Conservation (phyloP, 2,329 filamentous ascomycete genomes). For the Penicillium sp. region DNA sequence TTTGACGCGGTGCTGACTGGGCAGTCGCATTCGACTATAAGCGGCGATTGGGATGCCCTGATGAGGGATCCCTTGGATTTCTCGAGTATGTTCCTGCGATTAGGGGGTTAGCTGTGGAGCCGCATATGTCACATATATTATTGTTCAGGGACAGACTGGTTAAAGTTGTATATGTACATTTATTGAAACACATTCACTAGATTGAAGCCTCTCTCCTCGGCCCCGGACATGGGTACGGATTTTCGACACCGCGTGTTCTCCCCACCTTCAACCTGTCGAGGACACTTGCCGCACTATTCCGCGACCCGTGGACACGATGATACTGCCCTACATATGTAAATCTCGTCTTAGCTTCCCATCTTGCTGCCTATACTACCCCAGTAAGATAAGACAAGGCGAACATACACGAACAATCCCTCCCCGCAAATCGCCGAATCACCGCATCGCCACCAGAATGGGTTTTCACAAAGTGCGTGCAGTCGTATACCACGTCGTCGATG, state of each 20-base stretch:
- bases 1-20: background rate
- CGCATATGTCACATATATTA: background rate
- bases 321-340: background rate
- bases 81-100: background rate
- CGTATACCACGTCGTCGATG: slow-evolving; percentile 1
- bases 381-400: background rate
- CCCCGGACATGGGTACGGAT: background rate
- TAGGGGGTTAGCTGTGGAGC: background rate
- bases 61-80: background rate
- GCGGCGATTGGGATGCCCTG: background rate
- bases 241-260: background rate
- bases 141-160: background rate
- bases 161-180: too few relatives aligned
- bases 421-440: background rate
- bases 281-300: background rate
- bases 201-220: background rate
- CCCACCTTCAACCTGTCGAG: background rate
- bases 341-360: background rate
- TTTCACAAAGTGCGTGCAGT: background rate
- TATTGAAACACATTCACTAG: background rate
- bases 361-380: background rate
- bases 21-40: background rate
- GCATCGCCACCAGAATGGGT: background rate
- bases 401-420: background rate
- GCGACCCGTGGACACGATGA: background rate